phyloP scores from a whole-genome alignment of 805 yeast genomes.

The Yamadazyma akitaensis region DNA sequence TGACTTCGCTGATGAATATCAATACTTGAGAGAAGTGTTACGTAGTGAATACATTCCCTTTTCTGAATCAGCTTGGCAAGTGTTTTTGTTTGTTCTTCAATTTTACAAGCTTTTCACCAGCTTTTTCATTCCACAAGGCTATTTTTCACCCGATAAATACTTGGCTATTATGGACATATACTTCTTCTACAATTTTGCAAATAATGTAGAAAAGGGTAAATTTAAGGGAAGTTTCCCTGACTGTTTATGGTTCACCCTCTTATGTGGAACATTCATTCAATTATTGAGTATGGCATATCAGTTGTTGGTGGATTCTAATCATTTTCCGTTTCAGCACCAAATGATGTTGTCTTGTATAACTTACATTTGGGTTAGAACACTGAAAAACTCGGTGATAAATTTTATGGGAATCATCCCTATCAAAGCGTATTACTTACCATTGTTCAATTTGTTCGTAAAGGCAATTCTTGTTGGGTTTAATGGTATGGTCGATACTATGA shows the following conservation, averaged over 20 bases:
- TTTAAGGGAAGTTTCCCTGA: conserved; percentile 51
- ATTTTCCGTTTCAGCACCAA: conserved; percentile 24
- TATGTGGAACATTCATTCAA: conserved; percentile 48
- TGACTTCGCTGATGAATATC: conserved; percentile 10
- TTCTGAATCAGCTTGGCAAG: background rate
- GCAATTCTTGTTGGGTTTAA: conserved; percentile 42
- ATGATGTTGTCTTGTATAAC: conserved; percentile 54
- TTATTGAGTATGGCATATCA: conserved; percentile 28
- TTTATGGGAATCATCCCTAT: conserved; percentile 52
- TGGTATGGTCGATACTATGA: conserved; percentile 37
- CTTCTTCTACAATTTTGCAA: conserved; percentile 54
- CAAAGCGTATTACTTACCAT: conserved; percentile 54
- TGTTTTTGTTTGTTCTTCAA: background rate
- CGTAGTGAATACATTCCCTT: background rate
- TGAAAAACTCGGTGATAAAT: conserved; percentile 50
- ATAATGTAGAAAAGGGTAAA: conserved; percentile 51
- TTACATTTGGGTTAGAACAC: conserved; percentile 59
- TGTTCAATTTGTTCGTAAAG: conserved; percentile 31
- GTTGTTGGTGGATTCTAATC: conserved; percentile 13
- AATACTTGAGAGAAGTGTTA: background rate
- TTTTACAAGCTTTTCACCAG: conserved; percentile 42
- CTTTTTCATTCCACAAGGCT: conserved; percentile 44
- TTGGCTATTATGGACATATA: conserved; percentile 47
- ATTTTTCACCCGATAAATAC: conserved; percentile 21
- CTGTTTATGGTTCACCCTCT: conserved; percentile 51